A percentile compares a stretch with the other conserved stretches of the same genome.
These are phyloP conservation scores for Hirsutella rhossiliensis DNA, from an alignment of 2,329 filamentous ascomycete genomes.

Conservation along the genomic window DNA sequence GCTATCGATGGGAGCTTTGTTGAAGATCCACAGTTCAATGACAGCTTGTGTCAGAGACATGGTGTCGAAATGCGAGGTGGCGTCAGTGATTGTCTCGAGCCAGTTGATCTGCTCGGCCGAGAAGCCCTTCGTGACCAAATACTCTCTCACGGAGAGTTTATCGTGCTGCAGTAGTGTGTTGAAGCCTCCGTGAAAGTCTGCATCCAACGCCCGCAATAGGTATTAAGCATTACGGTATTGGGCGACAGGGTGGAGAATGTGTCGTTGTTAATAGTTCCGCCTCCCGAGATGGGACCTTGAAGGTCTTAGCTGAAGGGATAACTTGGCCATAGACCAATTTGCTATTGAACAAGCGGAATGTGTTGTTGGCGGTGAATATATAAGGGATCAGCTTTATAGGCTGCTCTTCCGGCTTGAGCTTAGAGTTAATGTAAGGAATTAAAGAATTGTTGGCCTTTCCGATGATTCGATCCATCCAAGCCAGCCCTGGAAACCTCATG, in stretches of 20 bases:
- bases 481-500: constrained; percentile 25
- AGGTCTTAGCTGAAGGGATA: constrained; percentile 1
- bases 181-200: constrained; percentile 8
- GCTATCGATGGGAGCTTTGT: constrained; percentile 5
- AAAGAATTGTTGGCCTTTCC: constrained; percentile 9
- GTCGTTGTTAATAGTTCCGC: constrained; percentile 1
- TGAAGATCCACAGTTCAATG: constrained; percentile 13
- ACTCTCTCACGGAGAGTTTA: constrained; percentile 8
- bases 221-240: neutral
- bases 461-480: constrained; percentile 14
- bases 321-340: constrained; percentile 2
- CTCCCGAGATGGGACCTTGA: constrained; percentile 1
- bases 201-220: constrained; percentile 4
- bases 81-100: constrained; percentile 13
- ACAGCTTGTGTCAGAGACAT: constrained; percentile 11
- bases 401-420: constrained; percentile 1
- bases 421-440: constrained; percentile 10
- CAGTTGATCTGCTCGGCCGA: constrained; percentile 17
- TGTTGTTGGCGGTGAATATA: constrained; percentile 9
- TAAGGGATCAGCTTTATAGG: constrained; percentile 4
- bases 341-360: constrained; percentile 9
- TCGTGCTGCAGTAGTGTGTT: constrained; percentile 11
- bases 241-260: constrained; percentile 1
- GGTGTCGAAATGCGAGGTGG: constrained; percentile 12
- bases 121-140: constrained; percentile 12